phyloP scores from a whole-genome alignment of 139 green algal genomes.

The Chlamydomonas eustigma region DNA sequence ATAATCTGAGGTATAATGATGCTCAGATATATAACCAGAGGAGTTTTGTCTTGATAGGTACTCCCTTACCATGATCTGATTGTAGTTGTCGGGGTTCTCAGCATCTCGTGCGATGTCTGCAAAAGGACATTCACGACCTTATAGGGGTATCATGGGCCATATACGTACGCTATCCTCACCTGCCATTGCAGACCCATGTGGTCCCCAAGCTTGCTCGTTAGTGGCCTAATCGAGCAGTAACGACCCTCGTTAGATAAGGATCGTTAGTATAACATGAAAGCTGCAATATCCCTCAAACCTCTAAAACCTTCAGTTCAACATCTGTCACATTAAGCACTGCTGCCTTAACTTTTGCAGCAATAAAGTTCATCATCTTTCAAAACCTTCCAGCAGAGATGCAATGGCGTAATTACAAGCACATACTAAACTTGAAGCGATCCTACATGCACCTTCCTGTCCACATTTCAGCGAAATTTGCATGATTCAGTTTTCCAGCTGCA shows the following conservation, averaged over 20 bases:
- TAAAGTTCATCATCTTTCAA: slow-evolving; percentile 6
- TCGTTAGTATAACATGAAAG: neutral
- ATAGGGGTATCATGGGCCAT: neutral
- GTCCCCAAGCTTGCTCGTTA: slow-evolving; percentile 84
- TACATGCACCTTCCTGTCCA: too few relatives aligned
- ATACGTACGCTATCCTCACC: slow-evolving; percentile 36
- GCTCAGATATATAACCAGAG: neutral
- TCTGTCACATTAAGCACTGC: slow-evolving; percentile 63
- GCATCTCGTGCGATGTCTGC: slow-evolving; percentile 75
- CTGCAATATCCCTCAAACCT: slow-evolving; percentile 6
- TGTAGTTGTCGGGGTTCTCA: slow-evolving; percentile 69
- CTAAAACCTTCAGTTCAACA: slow-evolving; percentile 69
- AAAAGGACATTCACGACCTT: neutral
- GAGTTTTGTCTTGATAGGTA: neutral
- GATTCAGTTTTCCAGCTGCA: too few relatives aligned
- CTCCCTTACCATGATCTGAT: slow-evolving; percentile 69
- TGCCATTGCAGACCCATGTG: slow-evolving; percentile 75
- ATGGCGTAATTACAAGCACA: too few relatives aligned
- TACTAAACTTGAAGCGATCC: too few relatives aligned
- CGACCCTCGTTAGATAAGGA: neutral
- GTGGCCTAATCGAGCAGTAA: slow-evolving; percentile 66
- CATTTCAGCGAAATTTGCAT: too few relatives aligned
- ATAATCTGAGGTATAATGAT: neutral
- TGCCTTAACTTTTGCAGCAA: slow-evolving; percentile 31
- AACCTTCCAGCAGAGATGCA: too few relatives aligned